Base-by-base conservation (phyloP, 2,329 filamentous ascomycete species). In the Cadophora gregata region DNA sequence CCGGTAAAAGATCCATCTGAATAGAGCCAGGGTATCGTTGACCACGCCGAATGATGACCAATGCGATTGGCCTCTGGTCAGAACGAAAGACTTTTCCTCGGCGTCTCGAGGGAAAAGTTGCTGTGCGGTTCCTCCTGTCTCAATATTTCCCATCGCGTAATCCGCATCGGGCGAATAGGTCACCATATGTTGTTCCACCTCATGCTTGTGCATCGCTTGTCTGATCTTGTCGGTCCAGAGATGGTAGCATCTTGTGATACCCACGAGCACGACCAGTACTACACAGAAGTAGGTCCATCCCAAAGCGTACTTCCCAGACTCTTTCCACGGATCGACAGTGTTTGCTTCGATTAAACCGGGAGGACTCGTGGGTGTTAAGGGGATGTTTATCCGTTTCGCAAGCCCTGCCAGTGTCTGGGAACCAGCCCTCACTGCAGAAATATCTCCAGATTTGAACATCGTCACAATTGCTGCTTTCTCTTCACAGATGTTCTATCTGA, bases 151-250 rank as follows among this genome's bases (percentile, higher is more conserved):
- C 77, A 89, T 81, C 69, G 88, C 86, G 77, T 88, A 88, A 73
- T 90, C 86, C 69, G 82, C 83, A 60, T 84, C 82, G 24, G 84
- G 84, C 65, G 85, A 85, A 38, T 82, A 81, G 24, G 79, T 77
- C 66, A 78, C 85, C 77, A 87, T 89, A 73, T 90, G 85, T 73
- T 89, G 85, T 75, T 92, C 85, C 73, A 92, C 84, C 77, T 93
- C 88, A 76, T 96, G 90, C 80, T 96, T 95, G 81, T 96, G 92
- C 67, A 96, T 87, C 69, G 93, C 94, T 72, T 94, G 92, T 72
- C 94, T 88, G 71, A 97, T 93, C 81, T 96, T 96, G 82, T 97
- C 94, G 73, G 94, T 93, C 90, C 93, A 97, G 72, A 91, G 89
- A 79, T 97, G 91, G 84, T 94, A 97, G 76, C 92, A 84, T 71